phyloP scores from a whole-genome alignment of 2,329 filamentous ascomycete species.

The Penicillium hordei region DNA sequence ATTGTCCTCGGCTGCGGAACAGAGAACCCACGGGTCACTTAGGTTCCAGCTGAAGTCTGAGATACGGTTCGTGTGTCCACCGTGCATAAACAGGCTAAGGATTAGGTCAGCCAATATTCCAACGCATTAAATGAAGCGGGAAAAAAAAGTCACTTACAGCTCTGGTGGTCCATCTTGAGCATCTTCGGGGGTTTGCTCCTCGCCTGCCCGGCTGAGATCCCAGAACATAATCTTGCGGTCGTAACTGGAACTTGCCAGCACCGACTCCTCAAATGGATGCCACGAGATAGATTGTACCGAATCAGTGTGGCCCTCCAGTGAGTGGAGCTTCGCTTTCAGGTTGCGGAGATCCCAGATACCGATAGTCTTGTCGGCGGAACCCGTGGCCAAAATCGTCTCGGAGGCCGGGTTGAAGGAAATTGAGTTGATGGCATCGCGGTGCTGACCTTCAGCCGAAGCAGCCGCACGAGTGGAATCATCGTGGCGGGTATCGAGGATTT shows the following conservation, averaged over 20 bases:
- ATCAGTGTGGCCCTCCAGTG: constrained; percentile 82
- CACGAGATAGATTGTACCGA: constrained; percentile 89
- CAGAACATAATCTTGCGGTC: constrained; percentile 94
- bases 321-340: constrained; percentile 84
- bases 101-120: constrained; percentile 6
- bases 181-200: constrained; percentile 93
- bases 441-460: constrained; percentile 69
- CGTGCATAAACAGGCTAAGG: constrained; percentile 89
- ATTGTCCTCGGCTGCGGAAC: constrained; percentile 95
- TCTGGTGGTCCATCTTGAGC: constrained; percentile 93
- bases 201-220: constrained; percentile 88
- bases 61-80: constrained; percentile 94
- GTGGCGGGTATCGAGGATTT: constrained; percentile 84
- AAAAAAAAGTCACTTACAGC: constrained; percentile 60
- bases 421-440: constrained; percentile 92
- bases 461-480: constrained; percentile 65
- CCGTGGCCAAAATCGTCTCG: constrained; percentile 88
- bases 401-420: constrained; percentile 88
- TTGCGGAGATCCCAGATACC: constrained; percentile 94
- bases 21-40: constrained; percentile 95
- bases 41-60: constrained; percentile 98
- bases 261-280: constrained; percentile 87
- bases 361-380: constrained; percentile 92
- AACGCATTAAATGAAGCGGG: neutral
- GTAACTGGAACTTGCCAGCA: constrained; percentile 88